Conservation (phyloP, 768 basidiomycete species). For the Stropharia rugosoannulata region DNA sequence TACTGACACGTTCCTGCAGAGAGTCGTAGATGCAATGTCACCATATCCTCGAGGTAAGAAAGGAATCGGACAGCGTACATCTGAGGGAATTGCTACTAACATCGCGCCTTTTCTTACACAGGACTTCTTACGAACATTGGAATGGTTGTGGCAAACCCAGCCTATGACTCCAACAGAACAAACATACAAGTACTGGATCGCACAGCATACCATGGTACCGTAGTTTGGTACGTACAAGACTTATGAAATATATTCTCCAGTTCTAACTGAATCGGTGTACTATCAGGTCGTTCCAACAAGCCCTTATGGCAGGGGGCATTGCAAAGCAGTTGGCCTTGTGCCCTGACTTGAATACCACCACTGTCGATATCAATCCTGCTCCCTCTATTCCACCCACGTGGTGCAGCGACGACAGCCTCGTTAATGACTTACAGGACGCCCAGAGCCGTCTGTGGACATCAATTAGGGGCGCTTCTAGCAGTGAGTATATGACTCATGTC, state of each 20-base stretch:
- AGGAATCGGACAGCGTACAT: neutral
- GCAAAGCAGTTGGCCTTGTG: conserved; percentile 36
- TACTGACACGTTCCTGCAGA: conserved; percentile 31
- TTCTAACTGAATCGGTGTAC: neutral
- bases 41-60: conserved; percentile 41
- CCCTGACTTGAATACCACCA: conserved; percentile 19
- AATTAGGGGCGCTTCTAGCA: conserved; percentile 31
- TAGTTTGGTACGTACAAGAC: conserved; percentile 25
- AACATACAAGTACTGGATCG: conserved; percentile 34
- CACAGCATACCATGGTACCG: conserved; percentile 35
- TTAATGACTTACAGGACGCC: conserved; percentile 30
- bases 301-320: conserved; percentile 42
- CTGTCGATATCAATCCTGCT: conserved; percentile 21
- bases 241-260: neutral
- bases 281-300: conserved; percentile 40
- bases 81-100: neutral
- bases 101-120: conserved; percentile 10
- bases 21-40: conserved; percentile 35
- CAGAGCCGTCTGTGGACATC: conserved; percentile 36
- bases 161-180: conserved; percentile 40
- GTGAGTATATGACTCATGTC: conserved; percentile 16
- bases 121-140: conserved; percentile 44
- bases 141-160: conserved; percentile 47
- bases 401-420: conserved; percentile 34
- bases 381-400: conserved; percentile 28